Evolutionary conservation across 2,329 filamentous ascomycete species (phyloP).

Genomic region (Phoma sp.): DNA sequence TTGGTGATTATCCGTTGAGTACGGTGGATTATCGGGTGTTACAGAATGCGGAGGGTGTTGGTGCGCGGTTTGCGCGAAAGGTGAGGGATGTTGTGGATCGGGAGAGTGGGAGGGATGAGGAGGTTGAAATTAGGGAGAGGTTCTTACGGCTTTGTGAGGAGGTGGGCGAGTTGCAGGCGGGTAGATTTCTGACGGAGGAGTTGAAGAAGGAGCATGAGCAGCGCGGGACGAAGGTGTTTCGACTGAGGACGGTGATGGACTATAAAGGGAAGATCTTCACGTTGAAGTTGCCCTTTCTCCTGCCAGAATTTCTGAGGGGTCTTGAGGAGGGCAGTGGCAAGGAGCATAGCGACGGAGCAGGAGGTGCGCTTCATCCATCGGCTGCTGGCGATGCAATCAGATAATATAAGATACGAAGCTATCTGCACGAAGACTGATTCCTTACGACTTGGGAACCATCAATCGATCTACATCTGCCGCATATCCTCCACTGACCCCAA

Average conservation of each 20-base stretch:
- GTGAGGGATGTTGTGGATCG: constrained; percentile 1
- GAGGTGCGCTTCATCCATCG: not conserved
- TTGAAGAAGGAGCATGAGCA: not conserved
- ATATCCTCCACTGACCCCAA: constrained; percentile 56
- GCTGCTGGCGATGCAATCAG: too few relatives aligned
- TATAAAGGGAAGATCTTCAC: not conserved
- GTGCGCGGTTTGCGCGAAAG: not conserved
- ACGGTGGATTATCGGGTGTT: not conserved
- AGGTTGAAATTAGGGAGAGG: not conserved
- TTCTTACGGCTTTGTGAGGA: not conserved
- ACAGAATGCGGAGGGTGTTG: not conserved
- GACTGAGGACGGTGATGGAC: not conserved
- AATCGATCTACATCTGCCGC: constrained; percentile 63
- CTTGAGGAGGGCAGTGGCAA: not conserved
- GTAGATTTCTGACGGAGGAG: not conserved
- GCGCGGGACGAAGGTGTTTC: not conserved
- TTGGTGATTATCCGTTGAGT: not conserved
- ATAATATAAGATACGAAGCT: too few relatives aligned
- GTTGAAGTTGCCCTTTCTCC: not conserved
- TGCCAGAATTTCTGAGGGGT: not conserved
- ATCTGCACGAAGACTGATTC: too few relatives aligned
- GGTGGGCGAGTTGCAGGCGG: not conserved
- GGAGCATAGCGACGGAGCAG: not conserved
- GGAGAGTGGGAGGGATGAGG: not conserved
- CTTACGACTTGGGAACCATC: constrained; percentile 59